A percentile compares a stretch with the other conserved stretches of the same genome.
Conservation (phyloP, 306 rosid species). For the Cucurbita ficifolia region DNA sequence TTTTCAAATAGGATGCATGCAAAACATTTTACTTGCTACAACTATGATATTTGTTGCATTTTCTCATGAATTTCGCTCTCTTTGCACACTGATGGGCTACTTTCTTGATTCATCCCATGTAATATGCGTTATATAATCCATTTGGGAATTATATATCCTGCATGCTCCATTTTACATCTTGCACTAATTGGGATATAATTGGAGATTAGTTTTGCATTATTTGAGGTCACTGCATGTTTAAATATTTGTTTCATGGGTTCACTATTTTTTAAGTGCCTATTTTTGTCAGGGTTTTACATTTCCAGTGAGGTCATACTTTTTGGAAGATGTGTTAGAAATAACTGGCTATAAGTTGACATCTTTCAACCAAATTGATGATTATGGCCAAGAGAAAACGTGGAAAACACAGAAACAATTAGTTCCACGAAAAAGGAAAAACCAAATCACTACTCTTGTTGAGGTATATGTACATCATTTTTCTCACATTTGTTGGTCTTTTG, state of each 20-base stretch:
- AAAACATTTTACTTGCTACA: neutral
- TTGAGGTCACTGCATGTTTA: neutral
- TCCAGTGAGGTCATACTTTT: constrained; percentile 69
- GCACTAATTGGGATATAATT: neutral
- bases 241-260: neutral
- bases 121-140: neutral
- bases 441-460: constrained; percentile 83
- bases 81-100: neutral
- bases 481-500: neutral
- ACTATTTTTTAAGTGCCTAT: constrained; percentile 14
- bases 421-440: constrained; percentile 85
- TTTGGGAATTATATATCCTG: neutral
- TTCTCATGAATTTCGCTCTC: neutral
- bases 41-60: neutral
- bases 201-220: neutral
- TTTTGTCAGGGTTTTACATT: constrained; percentile 70
- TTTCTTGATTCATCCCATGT: neutral
- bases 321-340: constrained; percentile 80
- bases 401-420: constrained; percentile 79
- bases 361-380: constrained; percentile 91
- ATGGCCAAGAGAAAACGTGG: constrained; percentile 97
- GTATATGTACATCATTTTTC: constrained; percentile 20
- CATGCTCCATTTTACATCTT: neutral
- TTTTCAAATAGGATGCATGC: neutral
- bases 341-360: constrained; percentile 77